Evolutionary conservation across 805 yeast genomes (phyloP).

Genomic region (Komagataella kurtzmanii): DNA sequence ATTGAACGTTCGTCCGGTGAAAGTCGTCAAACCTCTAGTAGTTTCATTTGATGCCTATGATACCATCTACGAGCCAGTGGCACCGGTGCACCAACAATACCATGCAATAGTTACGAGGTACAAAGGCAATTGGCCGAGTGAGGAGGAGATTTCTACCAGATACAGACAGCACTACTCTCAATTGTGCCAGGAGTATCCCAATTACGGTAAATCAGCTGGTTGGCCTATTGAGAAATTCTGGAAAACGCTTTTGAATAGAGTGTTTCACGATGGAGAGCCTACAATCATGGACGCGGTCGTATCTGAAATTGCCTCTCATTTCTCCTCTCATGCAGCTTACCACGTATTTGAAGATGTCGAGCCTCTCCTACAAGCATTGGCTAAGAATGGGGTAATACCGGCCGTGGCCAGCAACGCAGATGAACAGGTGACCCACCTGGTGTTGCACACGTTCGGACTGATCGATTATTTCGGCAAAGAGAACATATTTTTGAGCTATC

Average conservation of each 20-base stretch:
- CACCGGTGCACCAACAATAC: slow-evolving; percentile 42
- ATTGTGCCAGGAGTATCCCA: slow-evolving; percentile 32
- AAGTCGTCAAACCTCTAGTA: slow-evolving; percentile 21
- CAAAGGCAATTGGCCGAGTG: slow-evolving; percentile 13
- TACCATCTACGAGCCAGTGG: slow-evolving; percentile 45
- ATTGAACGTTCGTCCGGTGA: background rate
- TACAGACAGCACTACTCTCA: slow-evolving; percentile 21
- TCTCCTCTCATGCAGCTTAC: slow-evolving; percentile 40
- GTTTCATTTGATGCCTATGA: slow-evolving; percentile 60
- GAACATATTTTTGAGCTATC: slow-evolving; percentile 39
- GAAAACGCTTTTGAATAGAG: slow-evolving; percentile 30
- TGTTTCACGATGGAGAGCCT: slow-evolving; percentile 23
- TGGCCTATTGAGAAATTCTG: slow-evolving; percentile 39
- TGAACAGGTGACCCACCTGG: slow-evolving; percentile 28
- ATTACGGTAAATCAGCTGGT: slow-evolving; percentile 38
- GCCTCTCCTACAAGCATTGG: slow-evolving; percentile 24
- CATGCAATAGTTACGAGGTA: slow-evolving; percentile 29
- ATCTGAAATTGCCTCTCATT: slow-evolving; percentile 29
- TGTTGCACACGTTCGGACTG: slow-evolving; percentile 32
- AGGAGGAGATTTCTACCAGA: slow-evolving; percentile 10
- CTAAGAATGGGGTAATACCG: slow-evolving; percentile 19
- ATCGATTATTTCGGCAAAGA: slow-evolving; percentile 22
- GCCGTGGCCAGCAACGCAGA: slow-evolving; percentile 54
- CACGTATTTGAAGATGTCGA: slow-evolving; percentile 38
- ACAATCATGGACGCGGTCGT: slow-evolving; percentile 23